Evolutionary conservation across 768 basidiomycete species (phyloP).

Genomic region (Coprinopsis strossmayeri): DNA sequence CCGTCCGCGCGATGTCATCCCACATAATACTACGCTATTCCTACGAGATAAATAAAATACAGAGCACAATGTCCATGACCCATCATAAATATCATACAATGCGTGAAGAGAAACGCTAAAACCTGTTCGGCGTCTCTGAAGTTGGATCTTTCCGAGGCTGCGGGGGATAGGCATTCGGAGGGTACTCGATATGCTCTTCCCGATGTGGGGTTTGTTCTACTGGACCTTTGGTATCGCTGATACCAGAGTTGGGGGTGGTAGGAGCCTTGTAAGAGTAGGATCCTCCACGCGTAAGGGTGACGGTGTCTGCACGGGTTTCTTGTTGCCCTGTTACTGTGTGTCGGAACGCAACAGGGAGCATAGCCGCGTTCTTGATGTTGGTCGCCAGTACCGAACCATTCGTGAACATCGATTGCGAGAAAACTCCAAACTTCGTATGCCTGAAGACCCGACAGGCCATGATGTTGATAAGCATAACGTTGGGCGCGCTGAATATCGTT

Average conservation of each 20-base stretch:
- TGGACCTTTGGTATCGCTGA: no score
- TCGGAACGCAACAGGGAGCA: neutral
- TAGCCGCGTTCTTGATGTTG: neutral
- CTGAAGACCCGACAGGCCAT: conserved; percentile 6
- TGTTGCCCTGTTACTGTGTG: neutral
- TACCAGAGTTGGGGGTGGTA: neutral
- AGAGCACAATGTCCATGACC: no score
- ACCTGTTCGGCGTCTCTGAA: no score
- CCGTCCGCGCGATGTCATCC: no score
- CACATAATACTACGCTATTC: no score
- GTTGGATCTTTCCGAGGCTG: no score
- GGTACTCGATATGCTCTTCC: no score
- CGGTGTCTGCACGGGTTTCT: neutral
- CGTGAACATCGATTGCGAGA: neutral
- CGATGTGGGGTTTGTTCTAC: no score
- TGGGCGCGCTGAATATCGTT: conserved; percentile 5
- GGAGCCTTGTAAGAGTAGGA: neutral
- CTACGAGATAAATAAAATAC: no score
- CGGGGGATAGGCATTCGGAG: no score
- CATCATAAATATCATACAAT: no score
- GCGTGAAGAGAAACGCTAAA: no score
- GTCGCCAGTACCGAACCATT: neutral
- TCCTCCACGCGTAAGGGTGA: neutral
- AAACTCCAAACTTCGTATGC: conserved; percentile 2
- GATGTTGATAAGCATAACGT: conserved; percentile 6